These are phyloP conservation scores for Citrus trifoliata DNA, from an alignment of 345 rosid species.

Conservation along the genomic window DNA sequence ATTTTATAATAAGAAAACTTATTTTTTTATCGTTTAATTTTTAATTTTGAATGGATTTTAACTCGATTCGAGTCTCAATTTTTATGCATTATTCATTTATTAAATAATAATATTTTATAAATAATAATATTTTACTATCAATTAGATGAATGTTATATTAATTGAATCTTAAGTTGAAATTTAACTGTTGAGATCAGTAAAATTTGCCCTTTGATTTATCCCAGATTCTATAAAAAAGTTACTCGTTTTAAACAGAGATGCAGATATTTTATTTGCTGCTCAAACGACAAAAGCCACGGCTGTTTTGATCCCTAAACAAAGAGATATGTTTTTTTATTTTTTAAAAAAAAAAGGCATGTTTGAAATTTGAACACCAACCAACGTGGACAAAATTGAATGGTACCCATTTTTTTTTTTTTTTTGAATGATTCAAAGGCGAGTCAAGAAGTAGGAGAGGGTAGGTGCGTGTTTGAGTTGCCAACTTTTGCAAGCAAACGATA, in stretches of 20 bases:
- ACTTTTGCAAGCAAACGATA: not conserved
- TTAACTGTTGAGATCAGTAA: no score
- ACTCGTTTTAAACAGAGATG: not conserved
- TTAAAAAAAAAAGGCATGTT: not conserved
- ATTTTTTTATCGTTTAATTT: no score
- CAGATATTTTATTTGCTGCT: no score
- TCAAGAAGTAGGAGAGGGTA: not conserved
- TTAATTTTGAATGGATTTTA: no score
- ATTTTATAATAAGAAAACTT: no score
- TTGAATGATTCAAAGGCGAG: not conserved
- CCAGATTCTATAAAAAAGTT: no score
- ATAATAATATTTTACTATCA: no score
- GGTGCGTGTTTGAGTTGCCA: not conserved
- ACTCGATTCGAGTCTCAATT: rapidly evolving
- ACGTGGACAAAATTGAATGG: not conserved
- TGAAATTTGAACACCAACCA: not conserved
- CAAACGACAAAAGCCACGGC: not conserved
- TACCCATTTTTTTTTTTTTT: not conserved
- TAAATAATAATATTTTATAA: no score
- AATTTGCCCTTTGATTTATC: no score
- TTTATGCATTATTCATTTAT: rapidly evolving
- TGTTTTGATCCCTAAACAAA: not conserved
- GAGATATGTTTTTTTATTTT: no score
- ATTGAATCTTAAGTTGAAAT: no score
- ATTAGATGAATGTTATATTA: no score